Evolutionary conservation across 2,329 filamentous ascomycete species (phyloP), one percentile per base, ranked within the genome.

Genomic region (Trichophyton benhamiae): DNA sequence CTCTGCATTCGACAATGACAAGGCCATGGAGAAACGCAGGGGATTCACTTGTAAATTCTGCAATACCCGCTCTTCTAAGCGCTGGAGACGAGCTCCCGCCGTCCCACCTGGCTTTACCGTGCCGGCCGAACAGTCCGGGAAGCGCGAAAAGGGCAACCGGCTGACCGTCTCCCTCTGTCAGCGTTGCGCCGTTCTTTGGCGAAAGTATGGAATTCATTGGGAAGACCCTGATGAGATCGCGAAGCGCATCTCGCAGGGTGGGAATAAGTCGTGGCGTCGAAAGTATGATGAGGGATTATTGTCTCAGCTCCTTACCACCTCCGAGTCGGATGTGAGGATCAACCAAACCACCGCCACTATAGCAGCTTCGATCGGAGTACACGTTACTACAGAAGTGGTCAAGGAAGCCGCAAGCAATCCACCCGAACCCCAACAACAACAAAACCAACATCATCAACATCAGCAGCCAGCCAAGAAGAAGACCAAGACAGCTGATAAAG

Each of bases 11-110:
- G 94, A 99, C 72, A 86, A 85, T 57, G 87, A 87, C 46, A 99
- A 97, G 76, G 91, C 92, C 0, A 75, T 77, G 2, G 80, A 84
- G 63, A 87, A 87, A 72, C 95, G 95, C 74, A 86, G 88, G 65
- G 83, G 83, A 20, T 97, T 99, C 69, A 82, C 90, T 66, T 99
- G 94, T 81, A 96, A 96, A 72, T 97, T 96, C 72, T 99, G 94
- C 74, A 82, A 80, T 59, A 88, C 85, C 2, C 87, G 87, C 63
- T 80, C 82, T 61, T 96, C 91, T 3, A 83, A 89, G 59, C 90
- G 95, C 72, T 99, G 94, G 94, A 84, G 94, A 61, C 84, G 92
- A 63, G 94, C 94, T 11, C 94, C 94, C 7, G 87, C 85, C 55
- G 86, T 87, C 7, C 80, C 86, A 2, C 83, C 88, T 11, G 88